Evolutionary conservation across 805 yeast species (phyloP), one percentile per base, ranked within the genome.

Genomic region (Saccharomycopsis sp.): DNA sequence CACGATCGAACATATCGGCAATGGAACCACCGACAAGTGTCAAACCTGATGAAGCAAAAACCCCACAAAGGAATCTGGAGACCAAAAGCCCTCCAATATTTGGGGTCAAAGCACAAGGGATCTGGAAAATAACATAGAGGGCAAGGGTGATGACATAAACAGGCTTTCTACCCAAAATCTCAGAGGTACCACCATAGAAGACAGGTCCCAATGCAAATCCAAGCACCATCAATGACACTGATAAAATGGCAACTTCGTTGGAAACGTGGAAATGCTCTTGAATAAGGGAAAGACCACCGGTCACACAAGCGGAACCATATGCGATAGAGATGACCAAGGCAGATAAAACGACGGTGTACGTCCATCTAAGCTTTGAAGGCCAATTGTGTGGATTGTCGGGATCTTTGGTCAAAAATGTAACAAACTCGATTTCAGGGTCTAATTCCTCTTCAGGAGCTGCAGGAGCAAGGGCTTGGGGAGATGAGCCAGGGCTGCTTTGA

Each of bases 321-420:
- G 97, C 97, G 34, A 92, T 97, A 66, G 90, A 81, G 58, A 91
- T 84, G 54, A 91, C 97, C 62, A 88, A 77, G 34, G 82, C 63
- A 1, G 97, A 83, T 23, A 89, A 74, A 8, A 84, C 62, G 34
- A 86, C 68, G 0, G 97, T 90, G 68, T 85, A 88, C 1, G 70
- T 2, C 89, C 91, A 84, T 67, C 82, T 81, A 21, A 69, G 56
- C 62, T 64, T 63, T 34, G 73, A 56, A 24, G 79, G 73, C 97
- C 97, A 91, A 70, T 91, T 91, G 67, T 84, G 85, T 29, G 97
- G 97, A 71, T 91, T 91, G 65, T 82, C 92, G 0, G 96, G 95
- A 69, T 91, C 98, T 62, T 81, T 79, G 18, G 83, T 74, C 4
- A 76, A 73, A 69, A 90, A 91, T 0, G 97, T 91, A 57, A 91